These are phyloP conservation scores for Pelargonium fulgidum DNA, from an alignment of 441 rosid species.

Conservation along the genomic window DNA sequence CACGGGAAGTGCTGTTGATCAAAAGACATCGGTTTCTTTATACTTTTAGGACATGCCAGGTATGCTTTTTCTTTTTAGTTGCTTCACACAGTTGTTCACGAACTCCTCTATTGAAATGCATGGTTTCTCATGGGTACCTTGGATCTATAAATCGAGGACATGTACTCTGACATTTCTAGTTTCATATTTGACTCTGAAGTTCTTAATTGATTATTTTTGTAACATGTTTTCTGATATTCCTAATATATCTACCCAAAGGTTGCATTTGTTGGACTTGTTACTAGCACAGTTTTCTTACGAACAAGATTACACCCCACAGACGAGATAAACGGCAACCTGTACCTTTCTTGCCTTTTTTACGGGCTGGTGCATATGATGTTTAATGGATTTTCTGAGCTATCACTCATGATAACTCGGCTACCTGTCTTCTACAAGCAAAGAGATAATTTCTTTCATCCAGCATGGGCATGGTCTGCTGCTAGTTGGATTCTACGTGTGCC, in stretches of 20 bases:
- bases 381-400: conserved; percentile 79
- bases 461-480: conserved; percentile 80
- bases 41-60: conserved; percentile 79
- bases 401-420: conserved; percentile 73
- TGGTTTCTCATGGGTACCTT: not conserved
- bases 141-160: not conserved
- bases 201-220: not conserved
- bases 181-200: conserved; percentile 9
- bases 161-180: not conserved
- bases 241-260: conserved; percentile 39
- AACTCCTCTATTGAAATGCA: not conserved
- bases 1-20: conserved; percentile 61
- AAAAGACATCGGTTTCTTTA: conserved; percentile 70
- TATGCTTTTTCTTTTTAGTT: conserved; percentile 22
- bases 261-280: conserved; percentile 72
- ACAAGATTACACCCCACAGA: conserved; percentile 76
- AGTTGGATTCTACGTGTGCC: conserved; percentile 82
- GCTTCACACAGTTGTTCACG: not conserved
- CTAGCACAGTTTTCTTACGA: conserved; percentile 66
- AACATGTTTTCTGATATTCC: conserved; percentile 11
- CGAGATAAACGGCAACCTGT: conserved; percentile 60
- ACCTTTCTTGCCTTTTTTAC: conserved; percentile 73
- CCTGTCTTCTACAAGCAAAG: conserved; percentile 91
- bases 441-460: conserved; percentile 84
- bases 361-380: conserved; percentile 89